Evolutionary conservation across 31 red algal species (phyloP).

Genomic region (Endocladia muricata): DNA sequence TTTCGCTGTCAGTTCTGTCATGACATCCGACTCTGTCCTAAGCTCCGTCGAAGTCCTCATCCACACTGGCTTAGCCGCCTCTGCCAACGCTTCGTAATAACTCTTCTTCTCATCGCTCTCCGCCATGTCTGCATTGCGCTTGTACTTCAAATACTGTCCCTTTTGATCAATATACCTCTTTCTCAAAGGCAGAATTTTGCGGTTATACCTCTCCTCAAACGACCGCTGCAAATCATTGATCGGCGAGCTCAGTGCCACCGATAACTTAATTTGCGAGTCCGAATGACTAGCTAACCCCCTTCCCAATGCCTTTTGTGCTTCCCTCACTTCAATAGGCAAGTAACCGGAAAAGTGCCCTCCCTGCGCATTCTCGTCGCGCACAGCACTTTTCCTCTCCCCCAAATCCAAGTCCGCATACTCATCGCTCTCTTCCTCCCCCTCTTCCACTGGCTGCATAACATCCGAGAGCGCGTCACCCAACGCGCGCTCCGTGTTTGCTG

Average conservation of each 20-base stretch:
- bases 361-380: conserved; percentile 3
- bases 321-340: conserved; percentile 41
- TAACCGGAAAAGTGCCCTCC: conserved; percentile 32
- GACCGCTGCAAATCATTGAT: conserved; percentile 52
- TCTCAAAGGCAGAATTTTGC: conserved; percentile 72
- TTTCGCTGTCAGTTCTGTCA: conserved; percentile 67
- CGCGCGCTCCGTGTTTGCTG: conserved; percentile 29
- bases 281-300: conserved; percentile 32
- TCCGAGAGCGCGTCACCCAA: conserved; percentile 59
- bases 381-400: background rate
- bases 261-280: conserved; percentile 45
- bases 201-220: conserved; percentile 70
- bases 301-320: conserved; percentile 60
- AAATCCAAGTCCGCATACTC: conserved; percentile 6
- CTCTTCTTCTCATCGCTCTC: conserved; percentile 68
- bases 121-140: conserved; percentile 61
- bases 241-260: conserved; percentile 49
- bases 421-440: background rate
- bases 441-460: conserved; percentile 16
- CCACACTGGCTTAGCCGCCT: conserved; percentile 76
- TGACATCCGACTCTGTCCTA: conserved; percentile 65
- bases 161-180: conserved; percentile 77
- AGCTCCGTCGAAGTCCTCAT: conserved; percentile 56
- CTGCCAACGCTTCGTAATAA: conserved; percentile 71
- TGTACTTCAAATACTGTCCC: conserved; percentile 77